These are phyloP conservation scores for Buddleja alternifolia DNA, from an alignment of 257 asterid species.

Conservation along the genomic window DNA sequence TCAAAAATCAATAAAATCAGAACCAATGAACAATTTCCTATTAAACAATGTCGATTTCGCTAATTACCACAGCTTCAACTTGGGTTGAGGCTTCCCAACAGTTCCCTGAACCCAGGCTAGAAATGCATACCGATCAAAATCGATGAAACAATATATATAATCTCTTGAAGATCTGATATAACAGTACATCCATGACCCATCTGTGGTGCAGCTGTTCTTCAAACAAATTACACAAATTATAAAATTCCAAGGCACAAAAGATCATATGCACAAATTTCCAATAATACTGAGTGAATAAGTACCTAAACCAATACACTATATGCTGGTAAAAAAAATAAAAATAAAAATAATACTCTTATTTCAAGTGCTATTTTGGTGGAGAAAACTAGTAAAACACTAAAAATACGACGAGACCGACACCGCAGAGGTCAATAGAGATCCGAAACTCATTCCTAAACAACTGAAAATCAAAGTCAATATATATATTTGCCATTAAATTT, in stretches of 20 bases:
- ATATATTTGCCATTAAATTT: conserved; percentile 23
- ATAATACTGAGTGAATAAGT: conserved; percentile 1
- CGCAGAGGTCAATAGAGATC: conserved; percentile 55
- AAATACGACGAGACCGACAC: conserved; percentile 44
- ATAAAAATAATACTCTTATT: conserved; percentile 30
- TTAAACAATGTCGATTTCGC: conserved; percentile 18
- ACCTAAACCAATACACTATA: conserved; percentile 19
- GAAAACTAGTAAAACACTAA: conserved; percentile 44
- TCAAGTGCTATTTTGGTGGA: conserved; percentile 41
- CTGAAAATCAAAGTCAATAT: conserved; percentile 40
- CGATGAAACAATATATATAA: background rate
- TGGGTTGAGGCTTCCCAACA: background rate
- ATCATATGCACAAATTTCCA: conserved; percentile 4
- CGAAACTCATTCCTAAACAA: conserved; percentile 49
- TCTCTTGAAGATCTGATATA: background rate
- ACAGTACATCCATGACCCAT: background rate
- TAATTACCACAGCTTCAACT: conserved; percentile 26
- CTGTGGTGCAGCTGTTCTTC: conserved; percentile 12
- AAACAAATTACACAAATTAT: conserved; percentile 18
- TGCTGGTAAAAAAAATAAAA: background rate
- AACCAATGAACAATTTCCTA: conserved; percentile 5
- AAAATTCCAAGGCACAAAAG: conserved; percentile 14
- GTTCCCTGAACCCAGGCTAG: background rate
- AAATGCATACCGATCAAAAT: conserved; percentile 3
- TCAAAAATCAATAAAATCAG: conserved; percentile 14